phyloP scores from a whole-genome alignment of 2,329 filamentous ascomycete species.

The Scolecobasidium constrictum region DNA sequence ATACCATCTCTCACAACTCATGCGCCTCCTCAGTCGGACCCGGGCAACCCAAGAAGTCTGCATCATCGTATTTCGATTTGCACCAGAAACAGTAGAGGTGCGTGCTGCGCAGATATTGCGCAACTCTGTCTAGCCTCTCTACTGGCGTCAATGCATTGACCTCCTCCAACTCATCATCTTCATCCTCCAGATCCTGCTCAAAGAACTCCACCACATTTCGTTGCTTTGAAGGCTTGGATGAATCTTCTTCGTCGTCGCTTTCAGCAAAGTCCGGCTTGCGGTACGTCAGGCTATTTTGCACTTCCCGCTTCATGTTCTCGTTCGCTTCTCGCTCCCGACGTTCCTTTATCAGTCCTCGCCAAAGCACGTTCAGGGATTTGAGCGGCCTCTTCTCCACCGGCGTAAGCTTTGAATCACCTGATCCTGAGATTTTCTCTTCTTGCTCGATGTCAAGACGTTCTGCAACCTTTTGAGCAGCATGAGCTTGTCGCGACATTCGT shows the following conservation, averaged over 20 bases:
- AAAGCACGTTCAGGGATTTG: constrained; percentile 64
- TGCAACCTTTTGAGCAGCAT: constrained; percentile 71
- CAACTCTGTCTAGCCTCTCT: constrained; percentile 56
- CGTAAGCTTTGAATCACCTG: constrained; percentile 18
- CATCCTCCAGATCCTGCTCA: constrained; percentile 62
- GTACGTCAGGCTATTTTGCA: constrained; percentile 44
- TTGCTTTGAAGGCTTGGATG: constrained; percentile 53
- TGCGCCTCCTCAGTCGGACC: constrained; percentile 78
- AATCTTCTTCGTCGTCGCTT: constrained; percentile 59
- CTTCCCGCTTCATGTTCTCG: constrained; percentile 50
- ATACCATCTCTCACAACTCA: constrained; percentile 31
- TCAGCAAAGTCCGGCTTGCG: constrained; percentile 57
- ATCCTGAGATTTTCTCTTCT: constrained; percentile 15
- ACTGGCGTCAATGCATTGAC: constrained; percentile 60
- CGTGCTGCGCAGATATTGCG: constrained; percentile 58
- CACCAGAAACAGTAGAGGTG: constrained; percentile 94
- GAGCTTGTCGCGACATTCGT: constrained; percentile 53
- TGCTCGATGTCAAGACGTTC: constrained; percentile 61
- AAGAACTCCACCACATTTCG: constrained; percentile 42
- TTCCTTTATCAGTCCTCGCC: constrained; percentile 61
- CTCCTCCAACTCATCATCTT: constrained; percentile 68
- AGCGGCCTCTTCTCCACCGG: constrained; percentile 35
- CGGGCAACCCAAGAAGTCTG: constrained; percentile 75
- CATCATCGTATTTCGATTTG: constrained; percentile 68
- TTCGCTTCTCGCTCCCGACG: constrained; percentile 62